These are phyloP conservation scores for Apiospora aurea DNA, from an alignment of 2,329 filamentous ascomycete species.

Conservation along the genomic window DNA sequence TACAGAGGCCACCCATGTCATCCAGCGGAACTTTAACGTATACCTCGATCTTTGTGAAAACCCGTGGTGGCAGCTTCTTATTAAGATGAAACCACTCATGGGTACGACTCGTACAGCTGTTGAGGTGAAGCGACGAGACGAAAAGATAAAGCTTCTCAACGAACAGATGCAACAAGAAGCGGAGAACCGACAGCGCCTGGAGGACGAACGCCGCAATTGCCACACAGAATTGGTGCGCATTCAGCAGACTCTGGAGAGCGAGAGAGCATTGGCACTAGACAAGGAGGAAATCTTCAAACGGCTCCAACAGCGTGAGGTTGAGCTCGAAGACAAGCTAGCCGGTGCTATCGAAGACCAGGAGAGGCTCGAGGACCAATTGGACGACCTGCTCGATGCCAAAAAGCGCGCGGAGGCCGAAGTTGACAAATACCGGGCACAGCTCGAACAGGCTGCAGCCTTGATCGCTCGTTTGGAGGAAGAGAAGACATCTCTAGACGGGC, in stretches of 20 bases:
- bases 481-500: slow-evolving; percentile 75
- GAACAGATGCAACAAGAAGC: slow-evolving; percentile 82
- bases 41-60: slow-evolving; percentile 90
- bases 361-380: slow-evolving; percentile 89
- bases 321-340: slow-evolving; percentile 90
- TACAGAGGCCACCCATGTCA: slow-evolving; percentile 91
- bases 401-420: slow-evolving; percentile 87
- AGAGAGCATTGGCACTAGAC: slow-evolving; percentile 92
- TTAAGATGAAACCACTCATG: slow-evolving; percentile 93
- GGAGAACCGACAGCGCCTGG: slow-evolving; percentile 77
- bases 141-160: slow-evolving; percentile 88
- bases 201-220: slow-evolving; percentile 88
- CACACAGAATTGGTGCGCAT: slow-evolving; percentile 88
- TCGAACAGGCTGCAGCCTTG: slow-evolving; percentile 89
- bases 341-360: slow-evolving; percentile 95
- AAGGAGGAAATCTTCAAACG: slow-evolving; percentile 99
- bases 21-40: slow-evolving; percentile 91
- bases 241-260: slow-evolving; percentile 93
- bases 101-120: slow-evolving; percentile 90
- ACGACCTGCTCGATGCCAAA: slow-evolving; percentile 86
- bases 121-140: slow-evolving; percentile 94
- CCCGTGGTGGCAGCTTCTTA: slow-evolving; percentile 96
- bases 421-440: slow-evolving; percentile 77
- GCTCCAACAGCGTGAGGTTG: slow-evolving; percentile 88
- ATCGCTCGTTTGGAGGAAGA: slow-evolving; percentile 88